Evolutionary conservation across 2,329 filamentous ascomycete genomes (phyloP).

Genomic region (Dothideomycetes sp.): DNA sequence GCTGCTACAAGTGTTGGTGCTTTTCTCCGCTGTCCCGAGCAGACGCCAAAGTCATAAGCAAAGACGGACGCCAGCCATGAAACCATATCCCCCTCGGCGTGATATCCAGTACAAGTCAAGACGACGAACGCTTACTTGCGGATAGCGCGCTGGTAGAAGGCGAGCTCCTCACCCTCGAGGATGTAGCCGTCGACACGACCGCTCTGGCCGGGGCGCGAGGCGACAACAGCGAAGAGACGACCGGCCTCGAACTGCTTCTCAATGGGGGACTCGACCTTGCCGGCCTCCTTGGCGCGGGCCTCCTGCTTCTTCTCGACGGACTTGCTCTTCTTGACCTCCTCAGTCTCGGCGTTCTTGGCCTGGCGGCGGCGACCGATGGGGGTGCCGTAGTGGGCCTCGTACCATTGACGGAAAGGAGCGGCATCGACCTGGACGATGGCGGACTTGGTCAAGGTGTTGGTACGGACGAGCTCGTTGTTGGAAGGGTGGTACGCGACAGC

Average conservation of each 20-base stretch:
- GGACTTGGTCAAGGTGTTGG: constrained; percentile 98
- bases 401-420: constrained; percentile 99
- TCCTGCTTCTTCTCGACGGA: constrained; percentile 94
- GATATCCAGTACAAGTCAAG: constrained; percentile 8
- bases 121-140: constrained; percentile 73
- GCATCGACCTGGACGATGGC: constrained; percentile 98
- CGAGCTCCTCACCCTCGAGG: constrained; percentile 97
- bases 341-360: constrained; percentile 58
- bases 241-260: constrained; percentile 99
- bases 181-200: constrained; percentile 96
- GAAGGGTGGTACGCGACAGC: constrained; percentile 97
- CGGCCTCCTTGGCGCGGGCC: constrained; percentile 66
- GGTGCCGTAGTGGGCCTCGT: constrained; percentile 98
- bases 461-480: constrained; percentile 99
- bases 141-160: constrained; percentile 99
- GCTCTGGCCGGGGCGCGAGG: constrained; percentile 91
- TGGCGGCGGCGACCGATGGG: constrained; percentile 81
- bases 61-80: constrained; percentile 11
- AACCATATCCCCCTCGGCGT: constrained; percentile 11
- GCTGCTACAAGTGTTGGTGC: constrained; percentile 8
- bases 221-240: constrained; percentile 88
- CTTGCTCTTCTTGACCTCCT: constrained; percentile 89
- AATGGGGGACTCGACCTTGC: constrained; percentile 86
- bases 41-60: constrained; percentile 12
- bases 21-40: constrained; percentile 11